phyloP scores from a whole-genome alignment of 768 basidiomycete species.

The Pilatotrama ljubarskyi region DNA sequence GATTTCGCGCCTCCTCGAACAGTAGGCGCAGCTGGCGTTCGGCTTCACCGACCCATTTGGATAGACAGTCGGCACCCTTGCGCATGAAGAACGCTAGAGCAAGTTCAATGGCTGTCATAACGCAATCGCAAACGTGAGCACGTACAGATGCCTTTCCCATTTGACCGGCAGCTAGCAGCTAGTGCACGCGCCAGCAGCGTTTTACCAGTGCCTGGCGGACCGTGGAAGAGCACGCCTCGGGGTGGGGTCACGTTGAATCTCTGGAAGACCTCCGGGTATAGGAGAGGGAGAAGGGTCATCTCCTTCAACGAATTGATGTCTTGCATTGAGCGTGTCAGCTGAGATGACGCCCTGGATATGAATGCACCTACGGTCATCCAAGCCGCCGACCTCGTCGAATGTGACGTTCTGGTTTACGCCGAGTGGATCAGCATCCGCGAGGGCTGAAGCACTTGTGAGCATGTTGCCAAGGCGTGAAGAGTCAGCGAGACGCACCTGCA shows the following conservation, averaged over 20 bases:
- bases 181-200: constrained; percentile 92
- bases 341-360: neutral
- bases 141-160: constrained; percentile 86
- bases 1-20: constrained; percentile 92
- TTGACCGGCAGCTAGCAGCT: constrained; percentile 86
- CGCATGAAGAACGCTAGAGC: constrained; percentile 96
- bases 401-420: constrained; percentile 92
- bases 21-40: constrained; percentile 92
- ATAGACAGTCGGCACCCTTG: constrained; percentile 96
- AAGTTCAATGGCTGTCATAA: neutral
- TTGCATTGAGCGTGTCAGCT: constrained; percentile 31
- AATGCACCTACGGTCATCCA: constrained; percentile 79
- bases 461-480: constrained; percentile 16
- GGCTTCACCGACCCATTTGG: constrained; percentile 99
- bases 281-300: constrained; percentile 93
- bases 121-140: constrained; percentile 13
- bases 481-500: constrained; percentile 47
- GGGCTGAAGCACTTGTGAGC: constrained; percentile 45
- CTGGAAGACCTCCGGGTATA: constrained; percentile 97
- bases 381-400: constrained; percentile 94
- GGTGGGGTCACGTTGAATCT: constrained; percentile 93
- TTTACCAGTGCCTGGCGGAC: constrained; percentile 98
- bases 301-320: constrained; percentile 97
- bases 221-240: constrained; percentile 95
- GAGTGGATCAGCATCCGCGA: constrained; percentile 94